Evolutionary conservation across 1,284 basidiomycete species (phyloP), one percentile per base, ranked within the genome.

Genomic region (Acaromyces ingoldii): DNA sequence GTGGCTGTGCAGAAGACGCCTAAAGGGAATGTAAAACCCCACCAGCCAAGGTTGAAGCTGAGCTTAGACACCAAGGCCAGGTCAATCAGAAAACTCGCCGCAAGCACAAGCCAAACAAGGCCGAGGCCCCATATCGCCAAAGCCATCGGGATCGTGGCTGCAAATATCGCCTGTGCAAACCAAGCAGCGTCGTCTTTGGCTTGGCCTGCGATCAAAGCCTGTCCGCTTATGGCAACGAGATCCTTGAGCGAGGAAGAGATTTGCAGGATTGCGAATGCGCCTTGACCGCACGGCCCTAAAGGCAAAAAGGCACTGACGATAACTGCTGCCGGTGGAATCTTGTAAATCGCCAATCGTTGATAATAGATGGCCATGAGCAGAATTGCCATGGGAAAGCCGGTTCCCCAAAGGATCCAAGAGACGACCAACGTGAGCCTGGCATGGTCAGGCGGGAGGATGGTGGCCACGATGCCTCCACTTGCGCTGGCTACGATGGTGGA

Each of bases 401-500:
- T 76, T 6, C 79, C 79, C 75, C 73, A 77, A 11, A 79, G 56
- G 25, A 77, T 62, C 60, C 71, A 76, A 6, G 81, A 81, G 33
- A 81, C 75, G 13, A 79, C 70, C 22, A 82, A 58, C 4, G 85
- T 86, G 25, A 84, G 66, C 30, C 52, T 43, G 3, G 85, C 84
- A 55, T 82, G 78, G 0, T 71, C 54, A 0, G 78, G 72, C 25
- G 81, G 80, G 60, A 80, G 79, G 1, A 81, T 76, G 3, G 77
- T 62, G 1, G 84, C 81, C 5, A 88, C 76, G 38, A 85, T 71
- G 0, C 80, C 83, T 1, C 87, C 87, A 0, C 83, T 79, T 1
- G 85, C 83, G 0, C 85, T 80, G 0, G 81, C 81, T 66, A 89
- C 87, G 33, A 86, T 81, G 0, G 84, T 78, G 0, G 85, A 81